Conservation (phyloP, 2,329 filamentous ascomycete genomes). For the Diaporthe velutina region DNA sequence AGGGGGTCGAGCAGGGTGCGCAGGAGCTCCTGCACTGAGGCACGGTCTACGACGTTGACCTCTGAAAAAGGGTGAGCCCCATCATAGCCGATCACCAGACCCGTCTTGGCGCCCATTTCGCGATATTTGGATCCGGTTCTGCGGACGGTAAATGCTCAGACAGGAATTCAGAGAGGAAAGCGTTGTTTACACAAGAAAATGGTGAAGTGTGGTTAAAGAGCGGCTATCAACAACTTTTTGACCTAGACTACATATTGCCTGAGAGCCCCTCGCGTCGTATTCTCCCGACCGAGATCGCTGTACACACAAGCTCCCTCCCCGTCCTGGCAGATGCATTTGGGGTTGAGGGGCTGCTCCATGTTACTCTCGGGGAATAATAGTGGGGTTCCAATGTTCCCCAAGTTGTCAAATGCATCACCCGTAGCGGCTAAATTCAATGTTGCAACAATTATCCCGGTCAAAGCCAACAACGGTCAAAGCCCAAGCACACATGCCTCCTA, state of each 20-base stretch:
- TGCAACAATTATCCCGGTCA: slow-evolving; percentile 14
- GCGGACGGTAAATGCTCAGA: not conserved
- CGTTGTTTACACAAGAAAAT: not conserved
- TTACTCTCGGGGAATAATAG: slow-evolving; percentile 5
- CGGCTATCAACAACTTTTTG: not conserved
- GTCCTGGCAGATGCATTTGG: slow-evolving; percentile 13
- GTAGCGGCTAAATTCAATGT: slow-evolving; percentile 25
- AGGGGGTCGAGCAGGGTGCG: slow-evolving; percentile 77
- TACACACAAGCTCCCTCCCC: not conserved
- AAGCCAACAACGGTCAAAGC: not conserved
- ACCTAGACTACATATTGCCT: slow-evolving; percentile 6
- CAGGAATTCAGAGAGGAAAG: not conserved
- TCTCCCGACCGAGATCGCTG: slow-evolving; percentile 32
- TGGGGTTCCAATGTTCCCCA: slow-evolving; percentile 9
- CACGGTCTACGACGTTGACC: slow-evolving; percentile 62
- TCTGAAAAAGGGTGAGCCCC: slow-evolving; percentile 68
- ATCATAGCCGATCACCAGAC: slow-evolving; percentile 64
- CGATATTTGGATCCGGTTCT: no score
- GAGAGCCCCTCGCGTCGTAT: slow-evolving; percentile 34
- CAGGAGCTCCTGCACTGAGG: slow-evolving; percentile 72
- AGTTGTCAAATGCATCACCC: slow-evolving; percentile 2
- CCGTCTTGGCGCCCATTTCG: slow-evolving; percentile 41
- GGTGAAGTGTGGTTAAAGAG: not conserved
- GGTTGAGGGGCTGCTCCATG: slow-evolving; percentile 25
- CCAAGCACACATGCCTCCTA: not conserved